A percentile compares a stretch with the other conserved stretches of the same genome.
phyloP scores from a whole-genome alignment of 805 yeast species.

The Yamadazyma philogaea region DNA sequence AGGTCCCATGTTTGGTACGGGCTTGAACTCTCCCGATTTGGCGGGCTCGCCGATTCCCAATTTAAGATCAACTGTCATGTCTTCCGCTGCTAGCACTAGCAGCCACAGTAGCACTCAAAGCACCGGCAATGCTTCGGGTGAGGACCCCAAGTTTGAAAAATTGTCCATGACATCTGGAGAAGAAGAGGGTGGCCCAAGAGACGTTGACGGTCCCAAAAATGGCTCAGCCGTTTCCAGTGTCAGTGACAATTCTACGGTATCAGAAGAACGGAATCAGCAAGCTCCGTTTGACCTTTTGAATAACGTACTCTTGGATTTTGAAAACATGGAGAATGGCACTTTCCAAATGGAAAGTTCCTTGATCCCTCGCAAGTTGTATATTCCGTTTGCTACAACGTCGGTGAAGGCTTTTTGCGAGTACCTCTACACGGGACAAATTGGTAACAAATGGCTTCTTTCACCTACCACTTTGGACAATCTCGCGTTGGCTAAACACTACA shows the following conservation, averaged over 20 bases:
- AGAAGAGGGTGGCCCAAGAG: not conserved
- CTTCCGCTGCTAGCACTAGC: not conserved
- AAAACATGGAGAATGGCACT: conserved; percentile 26
- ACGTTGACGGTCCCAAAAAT: not conserved
- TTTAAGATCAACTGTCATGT: conserved; percentile 15
- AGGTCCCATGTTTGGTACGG: conserved; percentile 3
- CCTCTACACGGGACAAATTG: conserved; percentile 76
- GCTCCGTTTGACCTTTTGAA: conserved; percentile 11
- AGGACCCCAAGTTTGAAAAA: not conserved
- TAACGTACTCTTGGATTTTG: conserved; percentile 26
- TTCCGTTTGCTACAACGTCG: conserved; percentile 63
- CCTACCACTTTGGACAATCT: conserved; percentile 68
- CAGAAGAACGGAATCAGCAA: not conserved
- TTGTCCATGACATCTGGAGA: not conserved
- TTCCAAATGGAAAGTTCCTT: conserved; percentile 55
- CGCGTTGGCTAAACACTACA: conserved; percentile 60
- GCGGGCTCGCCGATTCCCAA: conserved; percentile 18
- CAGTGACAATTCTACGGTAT: not conserved
- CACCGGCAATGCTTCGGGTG: not conserved
- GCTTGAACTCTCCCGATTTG: conserved; percentile 15
- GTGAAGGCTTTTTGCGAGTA: conserved; percentile 69
- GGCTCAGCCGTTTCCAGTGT: not conserved
- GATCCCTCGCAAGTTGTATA: conserved; percentile 63
- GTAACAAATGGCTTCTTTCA: conserved; percentile 66
- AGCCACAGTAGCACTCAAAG: not conserved